These are phyloP conservation scores for Colletotrichum sp. DNA, from an alignment of 2,329 filamentous ascomycete genomes.

Conservation along the genomic window DNA sequence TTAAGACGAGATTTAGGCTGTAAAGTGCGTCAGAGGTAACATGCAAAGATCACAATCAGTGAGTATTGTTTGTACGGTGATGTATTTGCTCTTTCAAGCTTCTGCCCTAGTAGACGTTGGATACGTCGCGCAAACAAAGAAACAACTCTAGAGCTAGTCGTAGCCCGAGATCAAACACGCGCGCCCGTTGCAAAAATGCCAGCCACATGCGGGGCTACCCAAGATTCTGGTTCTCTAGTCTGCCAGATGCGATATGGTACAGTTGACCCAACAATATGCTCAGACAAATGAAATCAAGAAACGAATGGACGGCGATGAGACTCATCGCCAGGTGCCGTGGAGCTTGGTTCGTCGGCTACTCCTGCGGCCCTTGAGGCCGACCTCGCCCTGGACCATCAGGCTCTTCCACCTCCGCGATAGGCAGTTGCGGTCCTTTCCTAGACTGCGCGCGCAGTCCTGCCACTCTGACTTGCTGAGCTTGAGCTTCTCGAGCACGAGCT, in stretches of 20 bases:
- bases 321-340: slow-evolving; percentile 61
- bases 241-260: neutral
- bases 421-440: slow-evolving; percentile 64
- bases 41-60: neutral
- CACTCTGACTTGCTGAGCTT: slow-evolving; percentile 68
- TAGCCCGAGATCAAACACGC: neutral
- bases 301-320: neutral
- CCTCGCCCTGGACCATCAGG: slow-evolving; percentile 62
- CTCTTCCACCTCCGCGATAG: slow-evolving; percentile 68
- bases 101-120: neutral
- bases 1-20: neutral
- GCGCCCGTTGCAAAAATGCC: neutral
- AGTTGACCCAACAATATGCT: neutral
- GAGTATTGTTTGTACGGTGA: neutral
- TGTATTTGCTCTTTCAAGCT: neutral
- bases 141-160: neutral
- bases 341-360: slow-evolving; percentile 50
- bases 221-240: neutral
- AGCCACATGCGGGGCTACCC: neutral
- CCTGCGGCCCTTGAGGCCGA: slow-evolving; percentile 59
- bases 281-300: neutral
- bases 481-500: slow-evolving; percentile 71
- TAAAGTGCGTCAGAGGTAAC: neutral
- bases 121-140: neutral
- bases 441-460: slow-evolving; percentile 69